Evolutionary conservation across 495 filamentous ascomycete species (phyloP).

Genomic region (Pyrenula aspistea): DNA sequence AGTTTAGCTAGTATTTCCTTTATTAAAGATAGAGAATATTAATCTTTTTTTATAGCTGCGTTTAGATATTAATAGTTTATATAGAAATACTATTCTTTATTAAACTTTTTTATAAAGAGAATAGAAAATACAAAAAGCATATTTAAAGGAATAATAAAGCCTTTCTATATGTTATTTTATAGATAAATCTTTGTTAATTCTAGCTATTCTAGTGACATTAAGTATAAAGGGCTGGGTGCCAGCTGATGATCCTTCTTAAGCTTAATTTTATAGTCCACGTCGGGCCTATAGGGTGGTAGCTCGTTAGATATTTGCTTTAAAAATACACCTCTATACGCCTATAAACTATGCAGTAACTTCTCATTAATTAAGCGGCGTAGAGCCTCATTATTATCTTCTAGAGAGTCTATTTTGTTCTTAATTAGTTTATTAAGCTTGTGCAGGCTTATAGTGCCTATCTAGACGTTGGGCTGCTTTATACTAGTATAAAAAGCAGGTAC

Average conservation of each 20-base stretch:
- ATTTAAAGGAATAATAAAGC: background rate
- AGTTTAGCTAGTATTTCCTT: constrained; percentile 1
- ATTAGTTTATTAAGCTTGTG: background rate
- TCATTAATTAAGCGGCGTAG: background rate
- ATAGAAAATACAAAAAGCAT: background rate
- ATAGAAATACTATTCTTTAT: background rate
- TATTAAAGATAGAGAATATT: constrained; percentile 4
- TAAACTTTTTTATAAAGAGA: background rate
- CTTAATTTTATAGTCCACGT: background rate
- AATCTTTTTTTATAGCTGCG: constrained; percentile 4
- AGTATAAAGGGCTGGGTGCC: background rate
- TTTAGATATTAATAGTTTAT: constrained; percentile 3
- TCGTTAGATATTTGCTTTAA: background rate
- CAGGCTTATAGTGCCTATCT: background rate
- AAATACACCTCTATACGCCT: background rate
- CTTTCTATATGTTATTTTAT: background rate
- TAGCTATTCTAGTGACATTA: background rate
- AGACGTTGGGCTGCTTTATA: background rate
- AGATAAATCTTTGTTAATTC: background rate
- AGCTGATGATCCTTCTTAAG: background rate
- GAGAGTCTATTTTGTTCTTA: background rate
- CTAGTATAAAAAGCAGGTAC: background rate
- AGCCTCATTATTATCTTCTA: background rate
- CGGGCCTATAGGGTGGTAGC: background rate
- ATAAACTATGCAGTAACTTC: background rate